phyloP scores from a whole-genome alignment of 2,329 filamentous ascomycete genomes.

The Magnaporthales sp. region DNA sequence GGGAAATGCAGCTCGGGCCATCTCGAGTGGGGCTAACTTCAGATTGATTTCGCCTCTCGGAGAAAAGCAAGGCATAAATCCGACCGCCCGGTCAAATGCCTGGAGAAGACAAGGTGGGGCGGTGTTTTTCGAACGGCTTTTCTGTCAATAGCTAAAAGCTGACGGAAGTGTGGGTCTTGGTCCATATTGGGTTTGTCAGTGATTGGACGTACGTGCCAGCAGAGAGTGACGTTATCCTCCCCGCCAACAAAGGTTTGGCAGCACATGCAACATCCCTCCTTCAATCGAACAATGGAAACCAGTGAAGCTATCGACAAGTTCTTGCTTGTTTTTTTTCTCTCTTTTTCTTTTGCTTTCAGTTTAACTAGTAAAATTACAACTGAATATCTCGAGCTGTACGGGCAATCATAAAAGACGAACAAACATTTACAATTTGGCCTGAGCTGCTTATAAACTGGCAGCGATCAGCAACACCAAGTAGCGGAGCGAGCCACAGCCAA shows the following conservation, averaged over 20 bases:
- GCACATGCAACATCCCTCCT: background rate
- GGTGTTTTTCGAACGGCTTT: background rate
- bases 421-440: background rate
- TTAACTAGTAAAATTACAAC: background rate
- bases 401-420: background rate
- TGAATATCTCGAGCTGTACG: background rate
- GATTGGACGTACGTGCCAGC: background rate
- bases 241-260: background rate
- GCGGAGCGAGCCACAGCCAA: background rate
- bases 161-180: background rate
- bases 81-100: background rate
- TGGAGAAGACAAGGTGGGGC: background rate
- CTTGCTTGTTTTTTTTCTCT: too few relatives aligned
- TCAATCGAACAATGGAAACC: background rate
- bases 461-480: background rate
- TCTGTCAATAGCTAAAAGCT: background rate
- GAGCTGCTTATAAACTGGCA: background rate
- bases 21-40: background rate
- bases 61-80: constrained; percentile 1
- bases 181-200: background rate
- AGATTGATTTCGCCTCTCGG: background rate
- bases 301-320: background rate
- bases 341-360: background rate
- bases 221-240: constrained; percentile 1
- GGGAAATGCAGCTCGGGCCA: background rate